Conservation (phyloP, 805 yeast genomes). For the Crinitomyces ghanaensis region DNA sequence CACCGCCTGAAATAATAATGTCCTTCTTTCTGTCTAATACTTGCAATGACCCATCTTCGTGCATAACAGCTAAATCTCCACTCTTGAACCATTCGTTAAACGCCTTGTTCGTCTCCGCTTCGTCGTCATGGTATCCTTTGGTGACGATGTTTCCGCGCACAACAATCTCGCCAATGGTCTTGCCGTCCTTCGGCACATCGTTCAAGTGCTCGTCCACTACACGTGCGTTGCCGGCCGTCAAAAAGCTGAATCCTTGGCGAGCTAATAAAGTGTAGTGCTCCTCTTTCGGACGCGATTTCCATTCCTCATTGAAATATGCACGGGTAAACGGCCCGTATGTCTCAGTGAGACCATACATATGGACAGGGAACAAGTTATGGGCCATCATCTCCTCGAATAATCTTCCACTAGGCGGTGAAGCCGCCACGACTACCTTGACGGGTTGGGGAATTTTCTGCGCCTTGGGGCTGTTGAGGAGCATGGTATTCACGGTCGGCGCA, state of each 20-base stretch:
- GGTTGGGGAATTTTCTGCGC: conserved; percentile 20
- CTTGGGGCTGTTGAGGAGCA: conserved; percentile 22
- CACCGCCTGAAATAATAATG: conserved; percentile 29
- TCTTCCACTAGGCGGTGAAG: conserved; percentile 28
- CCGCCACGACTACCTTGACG: conserved; percentile 27
- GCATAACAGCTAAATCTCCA: conserved; percentile 28
- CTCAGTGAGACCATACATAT: conserved; percentile 28
- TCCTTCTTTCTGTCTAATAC: conserved; percentile 28
- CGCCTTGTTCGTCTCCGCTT: conserved; percentile 24
- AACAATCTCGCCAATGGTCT: conserved; percentile 26
- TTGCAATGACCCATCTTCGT: conserved; percentile 25
- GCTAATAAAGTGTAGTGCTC: conserved; percentile 21
- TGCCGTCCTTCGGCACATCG: conserved; percentile 23
- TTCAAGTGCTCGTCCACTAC: conserved; percentile 19
- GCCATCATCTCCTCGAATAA: conserved; percentile 25
- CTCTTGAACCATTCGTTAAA: conserved; percentile 25
- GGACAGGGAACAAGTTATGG: conserved; percentile 25
- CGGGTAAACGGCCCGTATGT: conserved; percentile 28
- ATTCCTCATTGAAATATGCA: conserved; percentile 22
- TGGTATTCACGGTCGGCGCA: conserved; percentile 29
- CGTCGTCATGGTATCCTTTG: conserved; percentile 24
- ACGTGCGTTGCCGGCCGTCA: conserved; percentile 20
- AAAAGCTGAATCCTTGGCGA: conserved; percentile 25
- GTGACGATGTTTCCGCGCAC: conserved; percentile 25
- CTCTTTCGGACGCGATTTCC: conserved; percentile 21